Percentiles rank a stretch among this genome's conserved stretches.
Evolutionary conservation across 1,139 yeast genomes (phyloP).

Genomic region (Candida albicans): DNA sequence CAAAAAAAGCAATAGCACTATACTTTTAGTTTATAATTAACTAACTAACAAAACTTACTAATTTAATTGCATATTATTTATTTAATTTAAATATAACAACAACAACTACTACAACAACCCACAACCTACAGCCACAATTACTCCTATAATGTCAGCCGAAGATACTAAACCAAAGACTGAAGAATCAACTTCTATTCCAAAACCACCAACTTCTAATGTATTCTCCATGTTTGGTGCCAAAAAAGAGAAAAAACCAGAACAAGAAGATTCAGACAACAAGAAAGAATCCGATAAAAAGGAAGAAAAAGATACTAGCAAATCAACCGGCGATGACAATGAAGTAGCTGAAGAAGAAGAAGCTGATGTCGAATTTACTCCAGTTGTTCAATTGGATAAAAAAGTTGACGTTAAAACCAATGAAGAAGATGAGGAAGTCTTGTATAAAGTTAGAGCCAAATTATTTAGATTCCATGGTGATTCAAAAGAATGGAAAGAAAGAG

Average conservation of each 20-base stretch:
- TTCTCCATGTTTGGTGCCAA: constrained; percentile 92
- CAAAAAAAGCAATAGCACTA: too few species aligned
- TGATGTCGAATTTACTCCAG: constrained; percentile 95
- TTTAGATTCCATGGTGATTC: constrained; percentile 82
- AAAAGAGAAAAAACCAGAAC: constrained; percentile 54
- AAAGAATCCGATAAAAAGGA: constrained; percentile 39
- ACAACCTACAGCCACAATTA: constrained; percentile 1
- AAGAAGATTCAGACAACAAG: constrained; percentile 35
- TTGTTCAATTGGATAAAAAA: constrained; percentile 83
- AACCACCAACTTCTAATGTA: constrained; percentile 73
- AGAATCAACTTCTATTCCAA: constrained; percentile 23
- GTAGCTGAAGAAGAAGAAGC: constrained; percentile 85
- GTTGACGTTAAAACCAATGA: constrained; percentile 97
- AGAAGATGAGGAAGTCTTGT: constrained; percentile 88
- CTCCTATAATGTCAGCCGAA: constrained; percentile 35
- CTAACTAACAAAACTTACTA: too few species aligned
- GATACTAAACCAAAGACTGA: constrained; percentile 33
- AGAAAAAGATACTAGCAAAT: constrained; percentile 28
- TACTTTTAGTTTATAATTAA: too few species aligned
- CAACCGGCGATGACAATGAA: constrained; percentile 43
- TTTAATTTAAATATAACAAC: neutral
- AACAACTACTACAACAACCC: too few species aligned
- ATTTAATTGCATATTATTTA: neutral
- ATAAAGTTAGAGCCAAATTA: constrained; percentile 90
- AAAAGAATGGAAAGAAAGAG: constrained; percentile 99